A percentile compares a stretch with the other conserved stretches of the same genome.
These are phyloP conservation scores for Euphrasia arctica DNA, from an alignment of 305 asterid genomes.

Conservation along the genomic window DNA sequence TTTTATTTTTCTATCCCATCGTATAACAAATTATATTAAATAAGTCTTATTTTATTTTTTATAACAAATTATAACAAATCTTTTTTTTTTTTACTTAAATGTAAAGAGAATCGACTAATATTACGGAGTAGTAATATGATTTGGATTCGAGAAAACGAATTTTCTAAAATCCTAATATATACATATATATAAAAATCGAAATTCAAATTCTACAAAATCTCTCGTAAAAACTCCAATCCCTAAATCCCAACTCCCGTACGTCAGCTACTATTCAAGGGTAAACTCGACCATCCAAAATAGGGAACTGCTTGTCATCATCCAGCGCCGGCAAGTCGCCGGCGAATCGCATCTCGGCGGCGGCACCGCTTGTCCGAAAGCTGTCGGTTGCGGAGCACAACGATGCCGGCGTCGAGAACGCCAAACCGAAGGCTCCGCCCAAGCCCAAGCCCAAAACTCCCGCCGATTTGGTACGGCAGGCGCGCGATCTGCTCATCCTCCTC, in stretches of 20 bases:
- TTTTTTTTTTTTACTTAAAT: no score
- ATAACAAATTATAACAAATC: no score
- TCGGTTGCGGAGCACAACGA: slow-evolving; percentile 32
- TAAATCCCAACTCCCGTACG: neutral
- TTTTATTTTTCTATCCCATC: no score
- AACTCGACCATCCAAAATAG: slow-evolving; percentile 47
- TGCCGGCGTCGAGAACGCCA: slow-evolving; percentile 37
- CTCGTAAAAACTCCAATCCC: slow-evolving; percentile 17
- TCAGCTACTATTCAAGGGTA: neutral
- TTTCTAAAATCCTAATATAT: no score
- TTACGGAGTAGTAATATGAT: no score
- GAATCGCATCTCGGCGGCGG: slow-evolving; percentile 43
- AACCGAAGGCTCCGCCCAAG: slow-evolving; percentile 73
- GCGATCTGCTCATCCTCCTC: slow-evolving; percentile 75
- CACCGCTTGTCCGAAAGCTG: slow-evolving; percentile 38
- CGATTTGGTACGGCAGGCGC: slow-evolving; percentile 77
- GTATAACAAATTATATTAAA: no score
- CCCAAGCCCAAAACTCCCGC: slow-evolving; percentile 81
- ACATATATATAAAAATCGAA: slow-evolving; percentile 19
- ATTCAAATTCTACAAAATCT: slow-evolving; percentile 21
- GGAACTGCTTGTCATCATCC: slow-evolving; percentile 54
- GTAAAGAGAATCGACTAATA: no score
- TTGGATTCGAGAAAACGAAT: no score
- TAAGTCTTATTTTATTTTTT: no score
- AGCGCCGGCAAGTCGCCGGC: slow-evolving; percentile 49